phyloP scores from a whole-genome alignment of 345 rosid genomes.

The Bruguiera parviflora region DNA sequence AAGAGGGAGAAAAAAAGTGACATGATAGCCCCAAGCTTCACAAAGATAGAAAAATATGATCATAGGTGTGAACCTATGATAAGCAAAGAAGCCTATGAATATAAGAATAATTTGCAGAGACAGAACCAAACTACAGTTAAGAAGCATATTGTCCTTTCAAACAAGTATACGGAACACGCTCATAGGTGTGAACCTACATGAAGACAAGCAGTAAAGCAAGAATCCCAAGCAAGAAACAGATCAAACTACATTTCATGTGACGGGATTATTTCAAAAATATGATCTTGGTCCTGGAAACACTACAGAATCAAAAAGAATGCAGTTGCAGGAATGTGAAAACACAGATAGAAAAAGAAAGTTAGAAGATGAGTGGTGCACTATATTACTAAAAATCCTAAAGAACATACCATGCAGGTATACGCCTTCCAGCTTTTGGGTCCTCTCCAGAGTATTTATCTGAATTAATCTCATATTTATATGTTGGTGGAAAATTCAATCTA shows the following conservation, averaged over 20 bases:
- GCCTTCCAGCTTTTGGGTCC: conserved; percentile 71
- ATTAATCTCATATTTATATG: conserved; percentile 77
- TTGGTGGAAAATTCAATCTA: conserved; percentile 64
- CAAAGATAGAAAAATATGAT: no score
- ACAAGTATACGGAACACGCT: no score
- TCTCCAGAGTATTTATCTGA: conserved; percentile 73
- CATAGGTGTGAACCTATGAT: no score
- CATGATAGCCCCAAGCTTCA: no score
- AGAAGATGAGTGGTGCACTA: not conserved
- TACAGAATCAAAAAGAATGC: not conserved
- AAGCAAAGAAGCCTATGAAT: no score
- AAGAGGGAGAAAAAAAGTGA: no score
- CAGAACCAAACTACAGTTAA: no score
- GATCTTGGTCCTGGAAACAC: not conserved
- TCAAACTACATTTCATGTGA: not conserved
- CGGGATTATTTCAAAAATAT: not conserved
- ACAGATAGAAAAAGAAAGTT: not conserved
- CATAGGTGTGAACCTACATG: no score
- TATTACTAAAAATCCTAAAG: not conserved
- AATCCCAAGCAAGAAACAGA: not conserved
- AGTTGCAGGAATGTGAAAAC: not conserved
- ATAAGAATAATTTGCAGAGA: no score
- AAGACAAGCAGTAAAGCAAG: no score
- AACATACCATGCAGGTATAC: conserved; percentile 81
- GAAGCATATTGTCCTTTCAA: no score